Evolutionary conservation across 164 flowering plant species (phyloP).

Genomic region (Macadamia integrifolia): DNA sequence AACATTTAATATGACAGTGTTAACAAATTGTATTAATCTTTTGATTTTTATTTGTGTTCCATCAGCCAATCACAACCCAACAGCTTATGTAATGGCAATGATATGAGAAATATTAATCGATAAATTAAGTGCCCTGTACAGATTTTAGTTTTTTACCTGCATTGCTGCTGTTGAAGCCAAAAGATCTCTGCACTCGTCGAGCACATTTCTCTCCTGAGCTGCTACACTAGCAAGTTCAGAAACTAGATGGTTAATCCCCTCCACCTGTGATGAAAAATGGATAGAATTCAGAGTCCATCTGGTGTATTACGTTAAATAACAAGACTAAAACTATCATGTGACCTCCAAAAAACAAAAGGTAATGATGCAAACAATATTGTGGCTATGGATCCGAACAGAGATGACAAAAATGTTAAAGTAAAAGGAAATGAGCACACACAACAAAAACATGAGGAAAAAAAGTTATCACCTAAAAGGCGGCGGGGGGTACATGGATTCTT

Average conservation of each 20-base stretch:
- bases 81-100: too few species aligned
- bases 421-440: too few species aligned
- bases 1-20: too few species aligned
- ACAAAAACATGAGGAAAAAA: too few species aligned
- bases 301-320: not conserved
- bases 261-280: conserved; percentile 40
- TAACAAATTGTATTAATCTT: too few species aligned
- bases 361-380: not conserved
- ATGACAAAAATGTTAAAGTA: too few species aligned
- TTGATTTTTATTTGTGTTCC: too few species aligned
- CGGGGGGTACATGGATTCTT: too few species aligned
- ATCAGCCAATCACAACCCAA: too few species aligned
- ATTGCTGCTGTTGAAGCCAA: conserved; percentile 54
- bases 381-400: not conserved
- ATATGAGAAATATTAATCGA: too few species aligned
- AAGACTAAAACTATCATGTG: not conserved
- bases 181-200: conserved; percentile 58
- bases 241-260: conserved; percentile 44
- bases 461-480: too few species aligned
- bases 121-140: too few species aligned
- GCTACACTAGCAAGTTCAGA: conserved; percentile 70
- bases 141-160: conserved; percentile 44
- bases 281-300: conserved; percentile 1
- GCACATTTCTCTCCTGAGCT: conserved; percentile 56
- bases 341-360: not conserved